Percentiles rank a stretch among this genome's conserved stretches.
phyloP scores from a whole-genome alignment of 176 grass and related monocot genomes.

The Thalia dealbata region DNA sequence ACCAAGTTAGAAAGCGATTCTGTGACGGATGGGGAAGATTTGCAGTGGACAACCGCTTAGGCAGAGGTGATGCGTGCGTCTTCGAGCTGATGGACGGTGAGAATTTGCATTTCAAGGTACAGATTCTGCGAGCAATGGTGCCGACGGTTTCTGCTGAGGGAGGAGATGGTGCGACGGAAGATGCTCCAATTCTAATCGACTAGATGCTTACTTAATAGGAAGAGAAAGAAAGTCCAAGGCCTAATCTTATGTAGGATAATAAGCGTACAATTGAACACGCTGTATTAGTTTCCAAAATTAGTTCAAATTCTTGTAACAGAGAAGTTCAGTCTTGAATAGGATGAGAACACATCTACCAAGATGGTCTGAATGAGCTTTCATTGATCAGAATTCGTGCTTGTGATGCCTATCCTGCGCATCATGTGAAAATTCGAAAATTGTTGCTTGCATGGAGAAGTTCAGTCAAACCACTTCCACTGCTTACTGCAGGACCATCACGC shows the following conservation, averaged over 20 bases:
- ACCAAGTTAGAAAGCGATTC: conserved; percentile 15
- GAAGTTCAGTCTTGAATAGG: background rate
- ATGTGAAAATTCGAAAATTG: background rate
- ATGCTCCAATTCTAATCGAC: conserved; percentile 40
- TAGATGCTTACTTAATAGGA: conserved; percentile 2
- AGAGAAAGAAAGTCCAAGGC: background rate
- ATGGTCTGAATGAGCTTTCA: background rate
- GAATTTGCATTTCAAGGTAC: conserved; percentile 33
- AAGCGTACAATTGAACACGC: background rate
- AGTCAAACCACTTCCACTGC: too few relatives aligned
- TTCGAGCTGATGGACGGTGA: conserved; percentile 30
- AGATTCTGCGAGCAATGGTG: conserved; percentile 31
- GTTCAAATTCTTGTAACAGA: too few relatives aligned
- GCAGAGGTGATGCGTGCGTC: conserved; percentile 33
- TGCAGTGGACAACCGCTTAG: conserved; percentile 24
- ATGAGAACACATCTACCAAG: background rate
- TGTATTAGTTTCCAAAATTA: background rate
- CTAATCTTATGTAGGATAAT: background rate
- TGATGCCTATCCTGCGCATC: background rate
- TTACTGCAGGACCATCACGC: too few relatives aligned
- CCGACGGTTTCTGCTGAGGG: conserved; percentile 3
- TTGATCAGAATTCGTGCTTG: background rate
- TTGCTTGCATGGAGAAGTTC: too few relatives aligned
- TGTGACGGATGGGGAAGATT: conserved; percentile 29
- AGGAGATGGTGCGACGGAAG: conserved; percentile 27